Base-by-base conservation (phyloP, 2,329 filamentous ascomycete species). In the Penicillium brevicompactum region DNA sequence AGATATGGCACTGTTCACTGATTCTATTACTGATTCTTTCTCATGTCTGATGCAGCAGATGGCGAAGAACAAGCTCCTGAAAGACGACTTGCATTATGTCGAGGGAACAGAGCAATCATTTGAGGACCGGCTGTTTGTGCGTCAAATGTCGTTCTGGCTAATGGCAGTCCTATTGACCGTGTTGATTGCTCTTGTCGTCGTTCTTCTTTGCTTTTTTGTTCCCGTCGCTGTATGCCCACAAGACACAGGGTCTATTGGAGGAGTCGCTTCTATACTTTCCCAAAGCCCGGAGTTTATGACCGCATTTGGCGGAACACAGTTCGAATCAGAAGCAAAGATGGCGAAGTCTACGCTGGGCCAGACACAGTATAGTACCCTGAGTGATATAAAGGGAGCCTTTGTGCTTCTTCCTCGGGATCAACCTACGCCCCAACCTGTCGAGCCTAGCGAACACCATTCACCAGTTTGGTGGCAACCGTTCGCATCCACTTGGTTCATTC, bases 171-270 rank as follows among this genome's bases (percentile, higher is more conserved):
- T 56, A 13, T 32, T 52, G 11, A 46, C 24, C 27, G 5, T 52
- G 8, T 27, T 56, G 14, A 45, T 44, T 21, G 22, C 43, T 21
- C 30, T 38, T 32, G 14, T 18, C 3, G 11, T 38, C 16, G 2
- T 51, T 21, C 53, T 59, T 24, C 31, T 53, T 11, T 45, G 5
- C 11, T 43, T 51, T 16, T 57, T 31, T 40, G 27, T 57, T 10
- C 54, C 49, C 0, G 53, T 56, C 18, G 32, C 53, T 21, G 49
- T 55, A 31, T 59, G 57, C 46, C 37, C 54, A n/a, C 21, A 43
- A 11, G 57, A 59, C n/a, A 49, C 50, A 5, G 32, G 54, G 8
- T 57, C 54, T 4, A 59, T 59, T 27, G 54, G 32, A 44, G 57
- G 57, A 24, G 6, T 59, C 2, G 42, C 54, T 8, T 51, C 50